Evolutionary conservation across 192 early-diverging fungal genomes (phyloP).

Genomic region (Globomyces pollinis-pini): DNA sequence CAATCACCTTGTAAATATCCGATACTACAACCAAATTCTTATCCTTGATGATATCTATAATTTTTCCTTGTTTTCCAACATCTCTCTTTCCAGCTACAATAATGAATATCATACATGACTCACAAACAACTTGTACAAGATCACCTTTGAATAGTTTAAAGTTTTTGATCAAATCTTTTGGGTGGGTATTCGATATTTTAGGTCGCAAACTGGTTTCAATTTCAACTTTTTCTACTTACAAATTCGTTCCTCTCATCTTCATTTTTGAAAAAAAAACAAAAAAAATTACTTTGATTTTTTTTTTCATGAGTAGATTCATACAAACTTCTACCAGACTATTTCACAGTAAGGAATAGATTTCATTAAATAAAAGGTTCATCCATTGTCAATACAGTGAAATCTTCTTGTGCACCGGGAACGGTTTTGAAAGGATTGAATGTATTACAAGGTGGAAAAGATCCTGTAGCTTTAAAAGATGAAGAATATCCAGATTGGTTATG

Average conservation of each 20-base stretch:
- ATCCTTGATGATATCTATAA: slow-evolving; percentile 52
- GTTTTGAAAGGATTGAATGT: slow-evolving; percentile 82
- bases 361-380: too few relatives aligned
- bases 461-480: slow-evolving; percentile 71
- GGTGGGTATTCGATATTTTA: slow-evolving; percentile 8
- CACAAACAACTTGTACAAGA: slow-evolving; percentile 10
- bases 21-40: slow-evolving; percentile 57
- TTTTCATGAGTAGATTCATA: neutral
- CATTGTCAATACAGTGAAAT: neutral
- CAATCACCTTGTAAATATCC: slow-evolving; percentile 41
- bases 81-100: slow-evolving; percentile 10
- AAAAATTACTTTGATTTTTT: neutral
- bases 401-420: slow-evolving; percentile 50
- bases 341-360: too few relatives aligned
- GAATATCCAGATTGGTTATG: slow-evolving; percentile 95
- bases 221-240: slow-evolving; percentile 5
- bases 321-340: neutral
- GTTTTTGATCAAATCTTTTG: slow-evolving; percentile 12
- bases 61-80: slow-evolving; percentile 52
- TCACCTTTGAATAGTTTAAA: slow-evolving; percentile 6
- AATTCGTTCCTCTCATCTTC: neutral
- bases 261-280: slow-evolving; percentile 1
- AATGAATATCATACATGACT: too few relatives aligned
- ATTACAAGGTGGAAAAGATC: slow-evolving; percentile 74
- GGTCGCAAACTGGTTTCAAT: too few relatives aligned